Conservation (phyloP, 2,329 filamentous ascomycete species). For the Hypomyces rosellus region DNA sequence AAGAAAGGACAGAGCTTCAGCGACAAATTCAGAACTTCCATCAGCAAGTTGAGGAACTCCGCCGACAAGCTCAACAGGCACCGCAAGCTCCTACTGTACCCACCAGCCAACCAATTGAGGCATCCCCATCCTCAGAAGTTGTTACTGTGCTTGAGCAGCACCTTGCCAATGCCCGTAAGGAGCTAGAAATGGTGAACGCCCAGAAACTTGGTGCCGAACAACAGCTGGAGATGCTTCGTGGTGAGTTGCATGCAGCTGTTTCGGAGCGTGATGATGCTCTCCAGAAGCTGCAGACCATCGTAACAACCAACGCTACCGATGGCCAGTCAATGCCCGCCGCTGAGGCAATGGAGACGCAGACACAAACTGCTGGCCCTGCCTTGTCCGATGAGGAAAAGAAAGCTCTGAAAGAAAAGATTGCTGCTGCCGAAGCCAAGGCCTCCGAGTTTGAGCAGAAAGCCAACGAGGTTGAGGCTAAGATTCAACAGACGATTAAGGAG, state of each 20-base stretch:
- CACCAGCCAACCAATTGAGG: constrained; percentile 23
- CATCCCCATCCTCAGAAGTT: constrained; percentile 41
- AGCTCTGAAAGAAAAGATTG: constrained; percentile 55
- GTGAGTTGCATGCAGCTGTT: constrained; percentile 56
- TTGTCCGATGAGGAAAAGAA: constrained; percentile 54
- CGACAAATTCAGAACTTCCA: constrained; percentile 39
- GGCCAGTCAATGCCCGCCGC: background rate
- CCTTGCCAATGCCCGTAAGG: constrained; percentile 44
- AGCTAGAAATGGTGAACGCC: constrained; percentile 58
- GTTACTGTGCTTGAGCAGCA: constrained; percentile 43
- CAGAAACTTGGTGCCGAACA: constrained; percentile 65
- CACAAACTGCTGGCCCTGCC: constrained; percentile 18
- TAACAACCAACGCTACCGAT: constrained; percentile 5
- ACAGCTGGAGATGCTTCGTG: constrained; percentile 48
- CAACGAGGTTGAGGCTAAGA: constrained; percentile 57
- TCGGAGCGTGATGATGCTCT: constrained; percentile 59
- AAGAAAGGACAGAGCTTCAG: constrained; percentile 32
- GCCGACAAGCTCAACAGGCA: constrained; percentile 26
- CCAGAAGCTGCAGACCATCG: constrained; percentile 24
- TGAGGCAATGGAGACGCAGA: constrained; percentile 1
- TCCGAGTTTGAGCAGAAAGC: constrained; percentile 58
- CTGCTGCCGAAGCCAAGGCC: constrained; percentile 54
- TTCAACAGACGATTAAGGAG: constrained; percentile 54
- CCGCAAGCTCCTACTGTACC: constrained; percentile 27
- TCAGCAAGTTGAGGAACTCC: constrained; percentile 34